Percentiles rank a stretch among this genome's conserved stretches.
Evolutionary conservation across 2,329 filamentous ascomycete species (phyloP).

Genomic region (Pseudocercospora fijiensis): DNA sequence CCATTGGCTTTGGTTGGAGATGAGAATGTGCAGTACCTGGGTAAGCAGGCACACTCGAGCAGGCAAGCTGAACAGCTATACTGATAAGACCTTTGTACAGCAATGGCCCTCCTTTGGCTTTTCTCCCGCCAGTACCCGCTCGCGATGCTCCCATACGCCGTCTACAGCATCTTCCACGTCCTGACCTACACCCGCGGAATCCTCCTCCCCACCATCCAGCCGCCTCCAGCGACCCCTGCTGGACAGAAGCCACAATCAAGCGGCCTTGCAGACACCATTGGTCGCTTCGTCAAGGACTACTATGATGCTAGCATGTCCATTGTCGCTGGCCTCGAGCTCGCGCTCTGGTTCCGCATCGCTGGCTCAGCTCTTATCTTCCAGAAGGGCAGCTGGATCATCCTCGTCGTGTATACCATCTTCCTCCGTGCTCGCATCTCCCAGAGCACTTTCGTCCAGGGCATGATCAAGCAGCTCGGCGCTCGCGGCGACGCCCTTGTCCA

Average conservation of each 20-base stretch:
- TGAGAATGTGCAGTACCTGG: constrained; percentile 96
- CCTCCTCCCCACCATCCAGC: constrained; percentile 81
- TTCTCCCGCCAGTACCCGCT: constrained; percentile 84
- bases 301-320: constrained; percentile 95
- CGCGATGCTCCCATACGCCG: constrained; percentile 87
- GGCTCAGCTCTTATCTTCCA: constrained; percentile 82
- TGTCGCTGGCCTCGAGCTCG: constrained; percentile 83
- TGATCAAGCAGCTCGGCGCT: constrained; percentile 69
- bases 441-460: constrained; percentile 87
- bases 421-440: constrained; percentile 85
- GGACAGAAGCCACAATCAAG: constrained; percentile 60
- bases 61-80: not conserved
- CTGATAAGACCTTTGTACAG: constrained; percentile 48
- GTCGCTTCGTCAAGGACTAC: constrained; percentile 94
- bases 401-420: constrained; percentile 85
- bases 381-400: constrained; percentile 84
- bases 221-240: constrained; percentile 55
- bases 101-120: constrained; percentile 94
- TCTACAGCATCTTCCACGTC: constrained; percentile 98
- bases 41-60: constrained; percentile 55
- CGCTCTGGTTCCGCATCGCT: constrained; percentile 79
- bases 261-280: constrained; percentile 77
- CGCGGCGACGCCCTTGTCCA: constrained; percentile 79
- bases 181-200: constrained; percentile 94
- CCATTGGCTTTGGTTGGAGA: constrained; percentile 70